A percentile compares a stretch with the other conserved stretches of the same genome.
Conservation (phyloP, 306 rosid genomes). For the Canavalia gladiata region DNA sequence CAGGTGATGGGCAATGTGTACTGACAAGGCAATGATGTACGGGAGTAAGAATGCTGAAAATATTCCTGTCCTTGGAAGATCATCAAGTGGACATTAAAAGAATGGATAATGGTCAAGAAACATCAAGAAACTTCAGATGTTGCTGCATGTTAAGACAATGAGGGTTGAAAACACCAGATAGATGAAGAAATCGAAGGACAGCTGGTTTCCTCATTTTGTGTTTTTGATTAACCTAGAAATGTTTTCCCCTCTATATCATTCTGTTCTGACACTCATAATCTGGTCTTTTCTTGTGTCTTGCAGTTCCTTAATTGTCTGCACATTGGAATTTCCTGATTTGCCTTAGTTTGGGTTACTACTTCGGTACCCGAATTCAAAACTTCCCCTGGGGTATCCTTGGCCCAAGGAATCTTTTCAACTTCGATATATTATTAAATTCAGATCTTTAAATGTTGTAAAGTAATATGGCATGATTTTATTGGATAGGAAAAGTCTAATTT, state of each 20-base stretch:
- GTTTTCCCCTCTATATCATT: constrained; percentile 16
- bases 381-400: neutral
- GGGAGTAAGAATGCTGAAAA: constrained; percentile 32
- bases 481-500: too few relatives aligned
- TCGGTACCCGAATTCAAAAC: neutral
- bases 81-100: constrained; percentile 42
- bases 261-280: constrained; percentile 6
- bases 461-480: too few relatives aligned
- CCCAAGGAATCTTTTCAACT: neutral
- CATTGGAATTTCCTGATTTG: neutral
- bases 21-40: constrained; percentile 30
- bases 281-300: constrained; percentile 27
- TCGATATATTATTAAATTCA: neutral
- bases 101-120: neutral
- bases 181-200: neutral
- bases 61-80: constrained; percentile 45
- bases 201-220: constrained; percentile 11
- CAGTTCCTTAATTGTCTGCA: neutral
- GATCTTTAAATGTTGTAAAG: too few relatives aligned
- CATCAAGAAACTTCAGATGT: neutral
- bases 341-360: neutral
- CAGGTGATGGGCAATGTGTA: constrained; percentile 36
- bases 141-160: constrained; percentile 43
- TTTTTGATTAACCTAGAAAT: constrained; percentile 5
- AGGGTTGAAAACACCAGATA: constrained; percentile 47